Evolutionary conservation across 176 grass and related monocot genomes (phyloP).

Genomic region (Avena insularis): DNA sequence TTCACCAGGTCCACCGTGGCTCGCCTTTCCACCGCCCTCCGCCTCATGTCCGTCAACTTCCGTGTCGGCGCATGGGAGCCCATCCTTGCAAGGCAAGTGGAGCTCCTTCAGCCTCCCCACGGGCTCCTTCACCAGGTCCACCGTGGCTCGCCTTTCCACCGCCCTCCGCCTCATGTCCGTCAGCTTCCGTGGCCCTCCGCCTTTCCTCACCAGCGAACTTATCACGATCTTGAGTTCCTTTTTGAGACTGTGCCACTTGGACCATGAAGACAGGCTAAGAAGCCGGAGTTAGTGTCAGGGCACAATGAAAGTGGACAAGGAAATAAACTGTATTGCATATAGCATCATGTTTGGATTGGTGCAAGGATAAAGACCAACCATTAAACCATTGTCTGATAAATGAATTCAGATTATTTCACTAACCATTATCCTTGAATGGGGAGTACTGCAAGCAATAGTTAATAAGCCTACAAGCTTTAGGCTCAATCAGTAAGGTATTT

Average conservation of each 20-base stretch:
- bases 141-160: slow-evolving; percentile 12
- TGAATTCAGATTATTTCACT: background rate
- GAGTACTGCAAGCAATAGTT: background rate
- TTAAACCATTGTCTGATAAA: background rate
- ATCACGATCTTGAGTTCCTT: slow-evolving; percentile 51
- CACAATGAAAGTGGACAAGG: background rate
- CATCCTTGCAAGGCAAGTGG: slow-evolving; percentile 29
- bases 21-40: slow-evolving; percentile 14
- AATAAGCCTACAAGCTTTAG: slow-evolving; percentile 8
- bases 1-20: slow-evolving; percentile 5
- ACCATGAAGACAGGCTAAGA: background rate
- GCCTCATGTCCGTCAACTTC: background rate
- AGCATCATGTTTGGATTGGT: background rate
- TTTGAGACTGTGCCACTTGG: slow-evolving; percentile 50
- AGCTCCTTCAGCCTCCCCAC: background rate
- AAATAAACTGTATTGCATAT: background rate
- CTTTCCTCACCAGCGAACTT: slow-evolving; percentile 31
- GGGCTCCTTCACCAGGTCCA: slow-evolving; percentile 1
- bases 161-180: background rate
- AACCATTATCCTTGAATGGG: background rate
- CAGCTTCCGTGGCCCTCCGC: background rate
- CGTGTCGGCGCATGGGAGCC: background rate
- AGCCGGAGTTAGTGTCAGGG: background rate
- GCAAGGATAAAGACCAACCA: slow-evolving; percentile 8
- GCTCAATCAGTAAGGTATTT: background rate